Evolutionary conservation across 352 stramenopile genomes (phyloP).

Genomic region (Phytophthora sojae): DNA sequence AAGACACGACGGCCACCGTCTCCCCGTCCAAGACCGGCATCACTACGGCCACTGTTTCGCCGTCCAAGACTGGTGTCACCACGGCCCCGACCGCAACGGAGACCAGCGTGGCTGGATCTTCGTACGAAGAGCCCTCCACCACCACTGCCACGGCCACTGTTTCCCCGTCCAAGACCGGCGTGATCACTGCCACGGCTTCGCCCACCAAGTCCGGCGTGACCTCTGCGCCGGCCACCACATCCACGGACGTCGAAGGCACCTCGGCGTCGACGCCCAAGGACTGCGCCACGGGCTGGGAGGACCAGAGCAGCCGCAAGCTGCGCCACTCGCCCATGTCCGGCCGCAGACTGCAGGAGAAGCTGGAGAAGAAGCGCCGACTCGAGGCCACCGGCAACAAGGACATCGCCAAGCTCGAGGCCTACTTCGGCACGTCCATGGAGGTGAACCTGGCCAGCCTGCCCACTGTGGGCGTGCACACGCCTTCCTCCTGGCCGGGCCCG

Average conservation of each 20-base stretch:
- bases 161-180: no score
- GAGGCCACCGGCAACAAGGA: slow-evolving; percentile 29
- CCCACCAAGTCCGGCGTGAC: slow-evolving; percentile 10
- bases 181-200: background rate
- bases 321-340: slow-evolving; percentile 25
- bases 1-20: slow-evolving; percentile 1
- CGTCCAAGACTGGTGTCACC: slow-evolving; percentile 8
- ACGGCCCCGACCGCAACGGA: slow-evolving; percentile 6
- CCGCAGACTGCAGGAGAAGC: slow-evolving; percentile 21
- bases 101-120: slow-evolving; percentile 6
- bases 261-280: slow-evolving; percentile 6
- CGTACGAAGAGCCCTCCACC: background rate
- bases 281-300: slow-evolving; percentile 24
- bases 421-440: slow-evolving; percentile 38
- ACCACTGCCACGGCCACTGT: no score
- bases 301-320: slow-evolving; percentile 31
- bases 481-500: slow-evolving; percentile 50
- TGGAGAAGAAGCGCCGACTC: slow-evolving; percentile 30
- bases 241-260: slow-evolving; percentile 7
- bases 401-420: slow-evolving; percentile 34
- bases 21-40: slow-evolving; percentile 3
- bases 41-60: slow-evolving; percentile 2
- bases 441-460: slow-evolving; percentile 35
- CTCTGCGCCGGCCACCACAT: slow-evolving; percentile 8
- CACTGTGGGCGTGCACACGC: slow-evolving; percentile 15